These are phyloP conservation scores for Calonectria fujianensis DNA, from an alignment of 2,329 filamentous ascomycete species.

Conservation along the genomic window DNA sequence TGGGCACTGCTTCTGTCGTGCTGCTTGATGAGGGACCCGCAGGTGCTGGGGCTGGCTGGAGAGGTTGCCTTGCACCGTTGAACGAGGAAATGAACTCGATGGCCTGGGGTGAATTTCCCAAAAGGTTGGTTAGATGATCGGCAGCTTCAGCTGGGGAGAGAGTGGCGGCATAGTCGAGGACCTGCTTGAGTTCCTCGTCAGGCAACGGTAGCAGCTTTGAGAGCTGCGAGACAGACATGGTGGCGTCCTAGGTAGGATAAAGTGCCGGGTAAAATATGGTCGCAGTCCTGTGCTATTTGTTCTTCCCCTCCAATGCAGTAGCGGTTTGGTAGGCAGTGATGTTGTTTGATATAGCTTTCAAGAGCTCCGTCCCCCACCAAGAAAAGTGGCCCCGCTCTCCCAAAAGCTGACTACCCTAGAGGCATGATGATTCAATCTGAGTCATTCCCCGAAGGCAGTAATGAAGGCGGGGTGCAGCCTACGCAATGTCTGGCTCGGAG, in stretches of 20 bases:
- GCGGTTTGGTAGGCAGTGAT: constrained; percentile 6
- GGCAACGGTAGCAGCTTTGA: constrained; percentile 89
- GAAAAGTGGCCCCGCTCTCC: constrained; percentile 36
- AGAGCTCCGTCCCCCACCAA: constrained; percentile 38
- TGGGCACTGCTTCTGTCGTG: constrained; percentile 68
- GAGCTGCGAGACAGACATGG: constrained; percentile 80
- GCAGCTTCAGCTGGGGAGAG: constrained; percentile 86
- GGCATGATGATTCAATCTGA: constrained; percentile 35
- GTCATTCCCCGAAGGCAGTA: constrained; percentile 39
- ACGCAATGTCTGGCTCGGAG: background rate
- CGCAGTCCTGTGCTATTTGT: background rate
- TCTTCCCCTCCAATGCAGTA: background rate
- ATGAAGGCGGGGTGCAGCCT: background rate
- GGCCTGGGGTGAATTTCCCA: constrained; percentile 87
- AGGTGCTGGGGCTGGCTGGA: constrained; percentile 54
- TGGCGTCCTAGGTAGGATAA: background rate
- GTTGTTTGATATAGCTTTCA: constrained; percentile 24
- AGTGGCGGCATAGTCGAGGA: constrained; percentile 86
- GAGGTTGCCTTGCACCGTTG: constrained; percentile 78
- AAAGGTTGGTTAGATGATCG: constrained; percentile 89
- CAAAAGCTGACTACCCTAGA: constrained; percentile 35
- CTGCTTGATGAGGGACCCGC: constrained; percentile 49
- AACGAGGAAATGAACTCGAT: constrained; percentile 88
- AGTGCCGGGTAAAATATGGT: background rate
- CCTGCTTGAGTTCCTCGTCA: constrained; percentile 87